Evolutionary conservation across 73 alveolate species (phyloP), one percentile per base, ranked within the genome.

Genomic region (Paramecium biaurelia): DNA sequence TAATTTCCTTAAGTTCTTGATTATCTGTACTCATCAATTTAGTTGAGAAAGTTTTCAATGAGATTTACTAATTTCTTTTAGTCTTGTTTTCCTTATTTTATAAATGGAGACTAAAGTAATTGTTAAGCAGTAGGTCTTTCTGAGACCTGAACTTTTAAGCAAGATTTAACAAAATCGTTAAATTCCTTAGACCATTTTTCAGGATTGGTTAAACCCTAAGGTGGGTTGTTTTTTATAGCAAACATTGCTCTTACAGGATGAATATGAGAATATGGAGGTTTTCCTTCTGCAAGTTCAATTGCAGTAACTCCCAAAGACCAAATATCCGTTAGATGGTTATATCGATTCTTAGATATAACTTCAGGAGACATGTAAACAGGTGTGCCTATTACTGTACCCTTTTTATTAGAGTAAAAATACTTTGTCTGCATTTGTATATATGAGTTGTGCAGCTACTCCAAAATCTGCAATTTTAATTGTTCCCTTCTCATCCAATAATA

Each of bases 221-320:
- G 99, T 12, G 99, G 99, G 43, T 95, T 95, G 58, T 95, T 93
- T 85, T 93, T 93, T n/a, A 98, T 98, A 12, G 96, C 96, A 90
- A 96, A 93, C 99, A 98, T 97, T 18, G 98, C 99, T 85, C 97
- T 92, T 72, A 97, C 90, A 30, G 98, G 96, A 47, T 96, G 95
- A 15, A 98, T 96, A 58, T 97, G 97, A 59, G 98, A 89, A 89
- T 97, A 98, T 30, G 99, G 99, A 4, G 99, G 99, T 41, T 97
- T 99, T n/a, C 99, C 99, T 76, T 98, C 99, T 24, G 99, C 99
- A 94, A 98, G 89, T 92, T 98, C 99, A n/a, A 98, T 97, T 26
- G 98, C 97, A 23, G 99, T 98, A 1, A 96, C 94, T 7, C 99
- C 99, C 45, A 96, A 89, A 15, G 98, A 95, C 99, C 99, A 96